Conservation (phyloP, 805 yeast species). For the Peterozyma toletana region DNA sequence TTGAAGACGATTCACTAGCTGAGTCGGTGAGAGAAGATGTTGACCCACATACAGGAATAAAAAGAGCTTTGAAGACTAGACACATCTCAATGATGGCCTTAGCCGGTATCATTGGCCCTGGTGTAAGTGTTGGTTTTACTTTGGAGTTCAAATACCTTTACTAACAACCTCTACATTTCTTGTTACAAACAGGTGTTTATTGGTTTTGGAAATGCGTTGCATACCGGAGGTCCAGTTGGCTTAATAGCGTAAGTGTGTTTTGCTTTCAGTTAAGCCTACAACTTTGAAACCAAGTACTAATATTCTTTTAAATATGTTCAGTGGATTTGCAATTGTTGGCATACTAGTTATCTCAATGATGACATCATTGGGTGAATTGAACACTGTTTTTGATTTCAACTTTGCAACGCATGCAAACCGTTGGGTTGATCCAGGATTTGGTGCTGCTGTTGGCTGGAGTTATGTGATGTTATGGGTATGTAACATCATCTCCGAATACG, state of each 20-base stretch:
- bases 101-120: conserved; percentile 58
- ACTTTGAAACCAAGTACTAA: background rate
- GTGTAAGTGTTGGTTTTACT: conserved; percentile 40
- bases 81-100: conserved; percentile 44
- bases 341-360: conserved; percentile 46
- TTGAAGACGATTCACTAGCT: too few relatives aligned
- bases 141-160: background rate
- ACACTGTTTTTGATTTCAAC: conserved; percentile 45
- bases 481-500: conserved; percentile 47
- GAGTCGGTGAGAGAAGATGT: conserved; percentile 10
- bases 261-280: background rate
- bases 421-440: conserved; percentile 47
- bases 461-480: conserved; percentile 53
- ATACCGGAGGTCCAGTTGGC: conserved; percentile 47
- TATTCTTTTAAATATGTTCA: conserved; percentile 7
- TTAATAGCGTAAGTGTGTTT: conserved; percentile 12
- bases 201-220: conserved; percentile 37
- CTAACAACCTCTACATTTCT: background rate
- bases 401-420: conserved; percentile 45
- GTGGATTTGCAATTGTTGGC: conserved; percentile 48
- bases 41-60: conserved; percentile 26
- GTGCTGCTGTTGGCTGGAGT: conserved; percentile 47
- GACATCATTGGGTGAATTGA: conserved; percentile 49
- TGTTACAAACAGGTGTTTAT: background rate
- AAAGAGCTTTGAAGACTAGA: conserved; percentile 40